Conservation (phyloP, 2,329 filamentous ascomycete species). For the Coniochaeta sp. region DNA sequence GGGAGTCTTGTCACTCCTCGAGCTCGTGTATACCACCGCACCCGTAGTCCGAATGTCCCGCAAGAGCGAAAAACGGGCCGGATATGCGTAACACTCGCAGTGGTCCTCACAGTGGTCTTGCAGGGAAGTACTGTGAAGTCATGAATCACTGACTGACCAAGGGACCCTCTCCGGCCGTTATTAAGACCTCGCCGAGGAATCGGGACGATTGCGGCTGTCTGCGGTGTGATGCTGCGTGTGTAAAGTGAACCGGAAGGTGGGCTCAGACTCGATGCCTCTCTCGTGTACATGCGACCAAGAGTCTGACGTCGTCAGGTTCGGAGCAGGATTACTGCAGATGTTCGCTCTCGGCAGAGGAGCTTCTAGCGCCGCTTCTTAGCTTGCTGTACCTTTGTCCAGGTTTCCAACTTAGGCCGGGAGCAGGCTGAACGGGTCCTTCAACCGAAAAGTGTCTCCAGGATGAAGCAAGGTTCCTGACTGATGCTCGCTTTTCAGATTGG, state of each 20-base stretch:
- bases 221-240: not conserved
- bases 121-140: not conserved
- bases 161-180: not conserved
- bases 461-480: not conserved
- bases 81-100: not conserved
- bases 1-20: not conserved
- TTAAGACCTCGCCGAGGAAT: not conserved
- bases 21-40: not conserved
- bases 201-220: not conserved
- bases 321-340: not conserved
- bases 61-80: not conserved
- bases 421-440: too few species aligned
- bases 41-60: not conserved
- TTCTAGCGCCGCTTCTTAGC: not conserved
- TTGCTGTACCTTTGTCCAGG: not conserved
- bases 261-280: not conserved
- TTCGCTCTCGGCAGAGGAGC: not conserved
- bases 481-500: not conserved
- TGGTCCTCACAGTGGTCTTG: not conserved
- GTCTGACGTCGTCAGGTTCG: not conserved
- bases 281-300: not conserved
- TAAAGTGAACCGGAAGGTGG: not conserved
- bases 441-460: too few species aligned
- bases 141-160: not conserved
- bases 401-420: too few species aligned